phyloP scores from a whole-genome alignment of 805 yeast species.

The Metschnikowia santaceciliae region DNA sequence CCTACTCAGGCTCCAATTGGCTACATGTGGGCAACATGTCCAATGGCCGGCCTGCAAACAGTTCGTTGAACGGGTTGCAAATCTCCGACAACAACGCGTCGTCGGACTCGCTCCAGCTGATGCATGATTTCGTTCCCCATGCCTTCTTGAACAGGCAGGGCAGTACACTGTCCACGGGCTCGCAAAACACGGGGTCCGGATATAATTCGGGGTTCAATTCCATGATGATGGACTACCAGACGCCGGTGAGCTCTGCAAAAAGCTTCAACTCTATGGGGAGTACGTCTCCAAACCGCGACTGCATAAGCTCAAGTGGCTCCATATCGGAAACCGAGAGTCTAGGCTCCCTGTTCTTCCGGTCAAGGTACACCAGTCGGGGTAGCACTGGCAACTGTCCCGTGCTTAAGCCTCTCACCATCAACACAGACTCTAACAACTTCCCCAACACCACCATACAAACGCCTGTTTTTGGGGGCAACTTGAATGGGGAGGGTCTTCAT shows the following conservation, averaged over 20 bases:
- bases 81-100: constrained; percentile 25
- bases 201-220: constrained; percentile 23
- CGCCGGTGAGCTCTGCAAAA: constrained; percentile 36
- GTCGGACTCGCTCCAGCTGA: constrained; percentile 41
- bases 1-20: constrained; percentile 35
- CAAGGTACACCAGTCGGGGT: constrained; percentile 17
- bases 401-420: constrained; percentile 35
- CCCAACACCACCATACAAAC: not conserved
- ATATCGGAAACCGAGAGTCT: constrained; percentile 32
- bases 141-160: constrained; percentile 28
- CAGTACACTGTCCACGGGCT: constrained; percentile 19
- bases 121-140: constrained; percentile 44
- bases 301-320: constrained; percentile 4
- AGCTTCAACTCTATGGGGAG: constrained; percentile 24
- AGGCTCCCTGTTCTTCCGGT: constrained; percentile 10
- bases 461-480: constrained; percentile 8
- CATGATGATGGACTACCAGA: constrained; percentile 40
- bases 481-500: constrained; percentile 24
- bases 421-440: constrained; percentile 24
- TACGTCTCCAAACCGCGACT: constrained; percentile 14
- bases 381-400: constrained; percentile 20
- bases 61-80: constrained; percentile 14
- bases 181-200: constrained; percentile 12
- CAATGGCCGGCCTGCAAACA: constrained; percentile 22
- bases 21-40: constrained; percentile 42